Evolutionary conservation across 768 basidiomycete species (phyloP), one percentile per base, ranked within the genome.

Genomic region (Hericium erinaceus): DNA sequence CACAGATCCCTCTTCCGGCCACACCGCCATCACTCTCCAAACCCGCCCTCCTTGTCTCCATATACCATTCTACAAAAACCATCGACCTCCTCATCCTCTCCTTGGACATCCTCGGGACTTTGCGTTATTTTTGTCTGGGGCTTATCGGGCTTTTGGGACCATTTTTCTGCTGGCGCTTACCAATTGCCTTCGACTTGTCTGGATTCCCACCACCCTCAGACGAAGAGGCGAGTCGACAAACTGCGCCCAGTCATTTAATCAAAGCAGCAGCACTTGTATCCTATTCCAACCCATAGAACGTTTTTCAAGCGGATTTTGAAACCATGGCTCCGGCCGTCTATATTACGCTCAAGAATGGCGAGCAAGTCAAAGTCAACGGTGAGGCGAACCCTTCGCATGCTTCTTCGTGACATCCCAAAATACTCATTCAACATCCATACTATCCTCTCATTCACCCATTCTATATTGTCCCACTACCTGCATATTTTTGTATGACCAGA

Each of bases 291-390:
- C 44, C 9, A 15, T 46, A 46, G n/a, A 46, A 46, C 20, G 20
- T 46, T 20, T 46, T 18, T 20, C 15, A n/a, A 46, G 52, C 52
- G 52, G 33, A 33, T 33, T 33, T 52, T 40, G 58, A 61, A 58
- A 40, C 55, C 61, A 71, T 71, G 67, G 61, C 67, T 44, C 61
- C 57, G 64, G 75, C 82, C 57, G 78, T 82, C 58, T 80, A 72
- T 56, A 68, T 70, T 60, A 67, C 66, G 65, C 84, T 92, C 77
- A 89, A 85, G 80, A 89, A 81, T 65, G 89, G 89, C 60, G 88
- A 90, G 67, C 80, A 82, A 69, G 85, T 92, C 68, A 89, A 87
- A 83, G 75, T 89, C 57, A 92, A 92, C 75, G 90, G 90, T 92
- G 82, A 76, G 70, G 71, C 61, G 33, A 64, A 59, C 55, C 56